Evolutionary conservation across 768 basidiomycete species (phyloP).

Genomic region (Suillus sp.): DNA sequence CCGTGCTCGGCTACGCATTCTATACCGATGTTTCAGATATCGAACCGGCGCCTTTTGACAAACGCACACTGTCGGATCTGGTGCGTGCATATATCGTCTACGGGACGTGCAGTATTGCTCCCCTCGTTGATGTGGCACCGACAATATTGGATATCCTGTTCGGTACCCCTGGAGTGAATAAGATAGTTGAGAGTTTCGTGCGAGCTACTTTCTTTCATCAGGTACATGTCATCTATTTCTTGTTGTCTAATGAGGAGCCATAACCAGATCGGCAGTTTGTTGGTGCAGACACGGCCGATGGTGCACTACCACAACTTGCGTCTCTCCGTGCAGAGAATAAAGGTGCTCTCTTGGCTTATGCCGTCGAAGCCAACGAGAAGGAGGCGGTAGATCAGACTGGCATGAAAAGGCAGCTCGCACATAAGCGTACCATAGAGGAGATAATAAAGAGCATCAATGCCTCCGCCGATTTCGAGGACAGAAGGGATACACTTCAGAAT

Average conservation of each 20-base stretch:
- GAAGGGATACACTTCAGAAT: constrained; percentile 23
- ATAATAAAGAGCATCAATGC: constrained; percentile 76
- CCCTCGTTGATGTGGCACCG: constrained; percentile 76
- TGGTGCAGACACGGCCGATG: constrained; percentile 79
- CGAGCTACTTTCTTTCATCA: constrained; percentile 86
- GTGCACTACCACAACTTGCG: constrained; percentile 64
- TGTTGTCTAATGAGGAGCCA: not conserved
- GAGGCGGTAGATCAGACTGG: constrained; percentile 41
- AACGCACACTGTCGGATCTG: constrained; percentile 1
- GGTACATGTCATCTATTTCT: constrained; percentile 38
- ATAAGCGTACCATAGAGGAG: constrained; percentile 73
- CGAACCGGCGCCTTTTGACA: not conserved
- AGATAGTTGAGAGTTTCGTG: constrained; percentile 68
- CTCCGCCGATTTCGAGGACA: constrained; percentile 79
- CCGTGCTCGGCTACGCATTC: not conserved
- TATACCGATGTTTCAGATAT: not conserved
- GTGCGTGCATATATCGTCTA: constrained; percentile 78
- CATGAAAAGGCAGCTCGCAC: constrained; percentile 34
- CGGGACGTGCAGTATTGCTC: constrained; percentile 74
- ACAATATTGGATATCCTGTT: constrained; percentile 55
- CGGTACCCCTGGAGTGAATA: constrained; percentile 54
- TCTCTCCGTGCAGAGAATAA: constrained; percentile 66
- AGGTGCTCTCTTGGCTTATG: constrained; percentile 80
- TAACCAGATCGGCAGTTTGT: constrained; percentile 63
- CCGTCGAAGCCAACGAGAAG: constrained; percentile 77